These are phyloP conservation scores for Canna indica DNA, from an alignment of 176 grass and related monocot species.

Conservation along the genomic window DNA sequence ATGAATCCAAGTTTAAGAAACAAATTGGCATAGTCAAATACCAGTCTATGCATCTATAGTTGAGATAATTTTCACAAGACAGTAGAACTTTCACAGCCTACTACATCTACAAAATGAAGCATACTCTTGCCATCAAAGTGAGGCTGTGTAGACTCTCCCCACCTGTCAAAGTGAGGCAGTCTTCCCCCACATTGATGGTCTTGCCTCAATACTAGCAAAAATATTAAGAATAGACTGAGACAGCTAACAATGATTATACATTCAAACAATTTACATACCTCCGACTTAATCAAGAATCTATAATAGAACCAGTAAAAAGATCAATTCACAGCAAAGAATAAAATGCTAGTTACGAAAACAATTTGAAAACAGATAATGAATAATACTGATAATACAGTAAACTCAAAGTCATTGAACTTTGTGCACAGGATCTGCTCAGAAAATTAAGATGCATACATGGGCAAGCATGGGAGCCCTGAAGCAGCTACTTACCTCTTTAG, in stretches of 20 bases:
- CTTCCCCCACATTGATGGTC: too few relatives aligned
- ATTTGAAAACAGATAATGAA: not conserved
- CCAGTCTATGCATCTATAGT: too few relatives aligned
- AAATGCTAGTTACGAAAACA: not conserved
- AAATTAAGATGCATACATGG: not conserved
- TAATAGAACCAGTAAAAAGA: not conserved
- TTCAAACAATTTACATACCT: not conserved
- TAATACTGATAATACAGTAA: not conserved
- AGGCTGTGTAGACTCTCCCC: too few relatives aligned
- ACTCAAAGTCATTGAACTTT: not conserved
- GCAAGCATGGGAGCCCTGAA: not conserved
- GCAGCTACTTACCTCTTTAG: conserved; percentile 41
- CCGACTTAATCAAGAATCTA: not conserved
- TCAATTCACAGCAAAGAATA: not conserved
- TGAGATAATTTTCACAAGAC: too few relatives aligned
- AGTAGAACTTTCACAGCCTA: too few relatives aligned
- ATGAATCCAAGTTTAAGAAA: not conserved
- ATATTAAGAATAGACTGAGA: not conserved
- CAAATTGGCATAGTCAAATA: too few relatives aligned
- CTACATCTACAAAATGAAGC: too few relatives aligned
- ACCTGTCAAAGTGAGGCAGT: too few relatives aligned
- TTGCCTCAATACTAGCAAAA: not conserved
- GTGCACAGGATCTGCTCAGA: not conserved
- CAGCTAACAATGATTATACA: not conserved
- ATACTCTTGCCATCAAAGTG: too few relatives aligned